Evolutionary conservation across 1,284 basidiomycete genomes (phyloP), one percentile per base, ranked within the genome.

Genomic region (Melampsora larici-populina): DNA sequence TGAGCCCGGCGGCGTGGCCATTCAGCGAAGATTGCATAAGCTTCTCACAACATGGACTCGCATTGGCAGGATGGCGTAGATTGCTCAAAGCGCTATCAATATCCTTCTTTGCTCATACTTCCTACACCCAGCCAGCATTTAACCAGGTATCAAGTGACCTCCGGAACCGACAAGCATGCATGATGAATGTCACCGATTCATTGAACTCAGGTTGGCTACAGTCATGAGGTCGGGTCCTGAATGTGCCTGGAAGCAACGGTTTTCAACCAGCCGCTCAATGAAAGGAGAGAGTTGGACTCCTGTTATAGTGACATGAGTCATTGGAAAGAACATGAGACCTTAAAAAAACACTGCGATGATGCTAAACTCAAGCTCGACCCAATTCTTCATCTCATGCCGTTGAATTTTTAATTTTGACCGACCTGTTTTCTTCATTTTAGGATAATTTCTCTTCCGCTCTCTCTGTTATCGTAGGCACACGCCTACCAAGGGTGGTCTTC

Each of bases 301-400:
- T 60, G 55, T 60, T 24, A 60, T 24, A 9, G 24, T 60, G 55
- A 60, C 55, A 26, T 60, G 24, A 60, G 55, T 9, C 55, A 60
- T 26, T 60, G 55, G 55, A 24, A 60, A 60, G n/a, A 60, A 60
- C 55, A 60, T n/a, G 24, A 60, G 55, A 24, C 55, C 29, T 26
- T 31, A n/a, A 60, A 60, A 60, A 60, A 60, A 60, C n/a, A 24
- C 24, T 26, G 9, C 2, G 24, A 60, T 24, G 17, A 29, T 31
- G 29, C 55, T 26, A 15, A 60, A 60, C 55, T 31, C 55, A 60
- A 29, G 24, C 9, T 60, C 55, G 24, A 29, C 17, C 29, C n/a
- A 60, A 60, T 24, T 60, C 55, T 26, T 60, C 55, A 60, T 60
- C 55, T 60, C 55, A 60, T 60, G 55, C 55, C 26, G 55, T 24